Base-by-base conservation (phyloP, 306 rosid species). In the Calophaca sinica region DNA sequence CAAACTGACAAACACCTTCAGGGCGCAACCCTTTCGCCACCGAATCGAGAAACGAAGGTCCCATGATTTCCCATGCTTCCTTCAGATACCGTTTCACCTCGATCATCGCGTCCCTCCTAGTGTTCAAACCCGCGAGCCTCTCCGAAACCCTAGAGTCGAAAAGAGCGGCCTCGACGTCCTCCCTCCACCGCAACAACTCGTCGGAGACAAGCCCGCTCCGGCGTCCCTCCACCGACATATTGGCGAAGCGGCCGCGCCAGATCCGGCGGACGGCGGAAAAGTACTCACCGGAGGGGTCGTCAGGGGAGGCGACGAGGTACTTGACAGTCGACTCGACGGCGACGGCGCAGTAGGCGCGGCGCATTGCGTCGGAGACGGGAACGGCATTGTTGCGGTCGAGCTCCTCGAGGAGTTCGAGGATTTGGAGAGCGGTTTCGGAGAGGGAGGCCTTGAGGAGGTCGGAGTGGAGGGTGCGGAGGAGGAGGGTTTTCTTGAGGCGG, bases 281-380 rank as follows among this genome's bases (percentile, higher is more conserved):
- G 57, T 77, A 92, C 72, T 81, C 86, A 2, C 81, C 84, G 0
- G 75, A 20, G 1, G 75, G n/a, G 13, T 50, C 75, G 4, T 83
- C 84, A 5, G 75, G 66, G 2, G 9, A 35, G 0, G 76, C 82
- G 10, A 41, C 74, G 6, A 94, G 72, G 66, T 80, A 83, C 78
- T 82, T 90, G 12, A 86, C 90, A 4, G 96, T 84, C 57, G 91
- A 85, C 57, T 94, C 97, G 41, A 89, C 82, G 5, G 97, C 93
- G 55, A 94, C 88, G 0, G 97, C 87, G 31, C 86, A 73, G 50
- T 88, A 94, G 1, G 97, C 99, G 1, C 72, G 79, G 13, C 75
- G 84, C 84, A 86, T 83, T 7, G 92, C 12, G 2, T 71, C 78
- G 36, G 64, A 6, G 7, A 63, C 13, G 0, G 83, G 26, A 74